Base-by-base conservation (phyloP, 2,329 filamentous ascomycete genomes). In the Aspergillus ochraceoroseus region DNA sequence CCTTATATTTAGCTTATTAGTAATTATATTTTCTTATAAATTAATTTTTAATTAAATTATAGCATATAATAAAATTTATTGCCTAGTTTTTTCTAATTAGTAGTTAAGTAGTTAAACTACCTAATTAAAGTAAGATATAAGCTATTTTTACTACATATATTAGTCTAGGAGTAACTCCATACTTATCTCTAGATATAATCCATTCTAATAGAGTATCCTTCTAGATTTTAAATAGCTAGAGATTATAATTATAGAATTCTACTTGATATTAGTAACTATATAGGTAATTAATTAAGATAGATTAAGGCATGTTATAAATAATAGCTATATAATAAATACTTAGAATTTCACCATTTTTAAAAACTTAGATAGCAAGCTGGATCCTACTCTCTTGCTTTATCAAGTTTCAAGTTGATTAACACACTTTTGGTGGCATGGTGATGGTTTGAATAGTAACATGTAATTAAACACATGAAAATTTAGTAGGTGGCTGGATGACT, bases 21-120 rank as follows among this genome's bases (percentile, higher is more conserved):
- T 33, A 22, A 33, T 33, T 33, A 22, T 33, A 23, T 33, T 18
- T 12, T 19, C 18, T 11, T 11, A 20, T 20, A 23, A 20, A 33
- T 9, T 20, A 11, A 13, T 18, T 20, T 33, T 33, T 33, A 11
- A 33, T 20, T 18, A 20, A 8, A 2, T 12, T 12, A 13, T 9
- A 20, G 19, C 18, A 20, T 33, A 20, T 33, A 11, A 33, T 33
- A 13, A 23, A 33, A 2, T 23, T 13, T 9, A 7, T 12, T 5
- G 14, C 31, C 9, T 22, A 22, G 9, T 22, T 22, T 9, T 22
- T 5, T 5, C 9, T 9, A 22, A 22, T 9, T 5, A 9, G 9
- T 5, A 9, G 5, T 5, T 22, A 22, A 9, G 9, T 5, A 22
- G 20, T 5, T 22, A 5, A 22, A 22, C 9, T 9, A 5, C 5